phyloP scores from a whole-genome alignment of 768 basidiomycete genomes.

The Naematelia encephala region DNA sequence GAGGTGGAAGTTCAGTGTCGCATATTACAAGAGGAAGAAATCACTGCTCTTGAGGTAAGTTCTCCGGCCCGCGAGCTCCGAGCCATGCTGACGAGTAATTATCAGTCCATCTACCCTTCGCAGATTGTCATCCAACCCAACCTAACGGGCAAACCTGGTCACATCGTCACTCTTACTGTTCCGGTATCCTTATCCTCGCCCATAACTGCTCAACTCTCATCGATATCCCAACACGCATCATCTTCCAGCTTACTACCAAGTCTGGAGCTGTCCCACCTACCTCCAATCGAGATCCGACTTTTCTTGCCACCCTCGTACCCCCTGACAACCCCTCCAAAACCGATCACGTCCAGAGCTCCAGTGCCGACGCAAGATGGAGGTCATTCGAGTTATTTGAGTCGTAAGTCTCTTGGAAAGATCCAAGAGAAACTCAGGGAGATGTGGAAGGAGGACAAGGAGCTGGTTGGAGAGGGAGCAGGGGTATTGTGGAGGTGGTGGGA shows the following conservation, averaged over 20 bases:
- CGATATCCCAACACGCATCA: conserved; percentile 9
- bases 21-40: conserved; percentile 37
- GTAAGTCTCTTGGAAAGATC: conserved; percentile 6
- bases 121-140: conserved; percentile 16
- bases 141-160: conserved; percentile 18
- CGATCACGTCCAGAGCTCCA: conserved; percentile 16
- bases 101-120: conserved; percentile 35
- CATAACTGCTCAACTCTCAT: conserved; percentile 6
- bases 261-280: conserved; percentile 31
- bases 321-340: conserved; percentile 8
- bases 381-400: conserved; percentile 24
- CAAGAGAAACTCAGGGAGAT: conserved; percentile 18
- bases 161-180: conserved; percentile 22
- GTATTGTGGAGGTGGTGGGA: conserved; percentile 48
- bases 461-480: conserved; percentile 25
- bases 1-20: conserved; percentile 12
- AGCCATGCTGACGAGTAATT: neutral
- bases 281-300: conserved; percentile 20
- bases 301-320: conserved; percentile 34
- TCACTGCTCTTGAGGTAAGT: conserved; percentile 39
- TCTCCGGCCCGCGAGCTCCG: neutral
- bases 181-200: conserved; percentile 22
- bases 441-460: conserved; percentile 35
- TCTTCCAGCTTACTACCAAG: conserved; percentile 10
- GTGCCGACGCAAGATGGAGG: conserved; percentile 9